Evolutionary conservation across 2,329 filamentous ascomycete species (phyloP), one percentile per base, ranked within the genome.

Genomic region (Stagonosporopsis vannaccii): DNA sequence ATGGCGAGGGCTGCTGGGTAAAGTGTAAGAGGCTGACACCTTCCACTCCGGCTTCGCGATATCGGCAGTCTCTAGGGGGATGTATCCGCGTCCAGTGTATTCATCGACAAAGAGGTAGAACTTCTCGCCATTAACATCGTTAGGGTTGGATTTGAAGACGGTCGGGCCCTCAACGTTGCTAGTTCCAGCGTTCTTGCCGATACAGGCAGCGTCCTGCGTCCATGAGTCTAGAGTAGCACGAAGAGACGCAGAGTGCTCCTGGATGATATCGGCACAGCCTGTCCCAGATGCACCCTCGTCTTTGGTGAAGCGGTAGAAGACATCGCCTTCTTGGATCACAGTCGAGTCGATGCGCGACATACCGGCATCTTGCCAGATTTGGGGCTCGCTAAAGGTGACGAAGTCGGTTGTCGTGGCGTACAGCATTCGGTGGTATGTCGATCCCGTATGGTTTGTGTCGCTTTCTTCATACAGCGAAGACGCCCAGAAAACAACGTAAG

Each of bases 21-120:
- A 69, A 19, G 71, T 78, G 68, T 80, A 84, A 0, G 70, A 75
- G 6, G 61, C 59, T 0, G 82, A 79, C 0, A 84, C 75, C 33
- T 73, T 78, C 83, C 83, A 84, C 6, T 67, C 55, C 0, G 82
- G 82, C 12, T 78, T 80, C 11, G 78, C 73, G 40, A 85, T 79
- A 43, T 85, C 77, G 0, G 65, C 60, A 0, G 83, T 84, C 70
- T 83, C 80, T 0, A 85, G 75, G 0, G 83, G 82, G 11, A 85
- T 80, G 60, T 85, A 85, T 0, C 82, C 82, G 3, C 82, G 77
- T 3, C 76, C 78, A 2, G 66, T 73, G 51, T 83, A 85, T 60
- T 85, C 83, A 41, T 85, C 82, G 0, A 84, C 80, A 41, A 85
- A 84, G 0, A 85, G 78, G 60, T 84, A 85, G 60, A 78, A 85